These are phyloP conservation scores for Wallacemonas sp. DNA, from an alignment of 208 protist species.

Conservation along the genomic window DNA sequence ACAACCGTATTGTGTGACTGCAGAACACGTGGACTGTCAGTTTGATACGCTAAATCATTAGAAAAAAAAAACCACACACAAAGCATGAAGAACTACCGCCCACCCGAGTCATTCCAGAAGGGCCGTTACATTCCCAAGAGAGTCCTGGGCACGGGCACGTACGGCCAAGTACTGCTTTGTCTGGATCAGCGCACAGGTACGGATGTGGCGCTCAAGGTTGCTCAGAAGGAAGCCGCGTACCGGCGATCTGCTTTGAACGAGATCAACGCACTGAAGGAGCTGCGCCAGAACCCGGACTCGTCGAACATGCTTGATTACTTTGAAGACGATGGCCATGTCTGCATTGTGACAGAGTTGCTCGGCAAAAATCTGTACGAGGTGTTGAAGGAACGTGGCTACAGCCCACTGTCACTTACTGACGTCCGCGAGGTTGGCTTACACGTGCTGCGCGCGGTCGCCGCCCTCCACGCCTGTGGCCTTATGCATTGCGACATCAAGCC, in stretches of 20 bases:
- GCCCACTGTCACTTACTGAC: constrained; percentile 53
- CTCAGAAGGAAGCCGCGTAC: constrained; percentile 78
- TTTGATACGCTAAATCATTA: no score
- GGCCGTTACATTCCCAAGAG: constrained; percentile 68
- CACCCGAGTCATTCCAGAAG: constrained; percentile 42
- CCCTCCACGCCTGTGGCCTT: constrained; percentile 65
- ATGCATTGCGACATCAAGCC: constrained; percentile 98
- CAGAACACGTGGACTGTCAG: no score
- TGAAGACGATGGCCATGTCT: constrained; percentile 76
- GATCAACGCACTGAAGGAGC: constrained; percentile 54
- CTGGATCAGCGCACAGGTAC: constrained; percentile 76
- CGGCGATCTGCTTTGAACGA: constrained; percentile 82
- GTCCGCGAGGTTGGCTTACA: constrained; percentile 51
- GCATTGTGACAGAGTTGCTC: constrained; percentile 84
- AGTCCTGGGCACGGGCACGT: constrained; percentile 90
- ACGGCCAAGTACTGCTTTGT: constrained; percentile 90
- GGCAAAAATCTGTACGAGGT: constrained; percentile 76
- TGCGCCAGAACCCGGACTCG: constrained; percentile 42
- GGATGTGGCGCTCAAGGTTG: constrained; percentile 86
- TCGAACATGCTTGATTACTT: constrained; percentile 73
- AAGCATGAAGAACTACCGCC: constrained; percentile 51
- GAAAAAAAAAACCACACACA: background rate
- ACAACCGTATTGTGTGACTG: no score
- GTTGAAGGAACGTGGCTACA: constrained; percentile 44
- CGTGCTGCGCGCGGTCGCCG: constrained; percentile 50